A percentile compares a stretch with the other conserved stretches of the same genome.
Evolutionary conservation across 148 eudicot species (phyloP).

Genomic region (Mesembryanthemum crystallinum): DNA sequence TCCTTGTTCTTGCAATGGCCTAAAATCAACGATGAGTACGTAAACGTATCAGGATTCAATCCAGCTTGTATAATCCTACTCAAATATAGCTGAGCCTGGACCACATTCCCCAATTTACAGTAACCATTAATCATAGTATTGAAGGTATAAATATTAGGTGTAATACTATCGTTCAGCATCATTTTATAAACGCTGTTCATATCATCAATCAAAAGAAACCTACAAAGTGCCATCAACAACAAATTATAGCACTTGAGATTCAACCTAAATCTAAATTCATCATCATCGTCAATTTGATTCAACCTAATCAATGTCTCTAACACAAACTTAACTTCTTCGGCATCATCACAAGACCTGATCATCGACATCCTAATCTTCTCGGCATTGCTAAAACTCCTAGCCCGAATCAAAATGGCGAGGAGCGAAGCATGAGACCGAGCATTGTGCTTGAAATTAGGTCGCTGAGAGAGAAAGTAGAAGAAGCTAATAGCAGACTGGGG

Average conservation of each 20-base stretch:
- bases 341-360: constrained; percentile 46
- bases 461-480: constrained; percentile 39
- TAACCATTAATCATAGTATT: constrained; percentile 71
- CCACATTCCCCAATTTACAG: constrained; percentile 71
- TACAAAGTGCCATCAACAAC: constrained; percentile 56
- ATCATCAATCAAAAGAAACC: constrained; percentile 63
- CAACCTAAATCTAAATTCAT: constrained; percentile 37
- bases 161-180: constrained; percentile 51
- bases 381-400: constrained; percentile 33
- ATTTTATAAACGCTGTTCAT: constrained; percentile 51
- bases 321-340: constrained; percentile 44
- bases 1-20: constrained; percentile 77
- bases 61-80: constrained; percentile 63
- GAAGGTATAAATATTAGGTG: constrained; percentile 68
- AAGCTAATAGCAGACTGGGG: constrained; percentile 48
- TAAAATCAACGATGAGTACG: constrained; percentile 68
- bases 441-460: constrained; percentile 48
- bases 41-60: constrained; percentile 66
- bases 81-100: constrained; percentile 50
- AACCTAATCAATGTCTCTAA: constrained; percentile 39
- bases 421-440: constrained; percentile 40
- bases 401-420: constrained; percentile 34
- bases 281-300: constrained; percentile 43
- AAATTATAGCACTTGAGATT: constrained; percentile 59
- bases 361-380: constrained; percentile 48